Evolutionary conservation across 2,329 filamentous ascomycete species (phyloP).

Genomic region (Pleomassaria siparia): DNA sequence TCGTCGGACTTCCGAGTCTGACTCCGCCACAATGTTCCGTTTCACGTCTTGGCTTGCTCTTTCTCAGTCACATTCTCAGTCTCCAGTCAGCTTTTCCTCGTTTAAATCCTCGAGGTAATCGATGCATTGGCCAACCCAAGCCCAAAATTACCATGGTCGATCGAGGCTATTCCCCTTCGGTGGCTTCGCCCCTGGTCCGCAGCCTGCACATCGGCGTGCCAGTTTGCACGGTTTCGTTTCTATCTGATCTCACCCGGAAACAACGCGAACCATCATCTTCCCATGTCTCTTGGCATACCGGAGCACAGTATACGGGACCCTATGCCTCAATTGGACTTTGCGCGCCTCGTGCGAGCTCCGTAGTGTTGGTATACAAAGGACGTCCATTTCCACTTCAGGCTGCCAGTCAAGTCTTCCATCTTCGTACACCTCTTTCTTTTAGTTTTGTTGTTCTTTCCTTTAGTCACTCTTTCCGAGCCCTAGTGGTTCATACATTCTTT

Average conservation of each 20-base stretch:
- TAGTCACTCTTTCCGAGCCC: constrained; percentile 3
- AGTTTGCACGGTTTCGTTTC: background rate
- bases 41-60: background rate
- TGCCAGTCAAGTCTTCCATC: background rate
- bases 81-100: background rate
- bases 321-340: background rate
- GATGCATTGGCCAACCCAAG: background rate
- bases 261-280: background rate
- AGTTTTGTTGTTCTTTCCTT: constrained; percentile 3
- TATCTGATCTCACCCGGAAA: constrained; percentile 3
- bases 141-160: background rate
- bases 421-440: constrained; percentile 3
- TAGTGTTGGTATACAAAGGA: constrained; percentile 1
- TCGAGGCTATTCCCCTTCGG: background rate
- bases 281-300: constrained; percentile 1
- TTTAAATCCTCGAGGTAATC: background rate
- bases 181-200: background rate
- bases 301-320: background rate
- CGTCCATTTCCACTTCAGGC: background rate
- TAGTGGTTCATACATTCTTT: constrained; percentile 3
- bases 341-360: background rate
- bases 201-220: background rate
- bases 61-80: background rate
- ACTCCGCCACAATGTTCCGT: constrained; percentile 1
- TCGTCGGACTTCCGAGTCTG: constrained; percentile 3